These are phyloP conservation scores for Penicillium malachiteum DNA, from an alignment of 495 filamentous ascomycete genomes.

Conservation along the genomic window DNA sequence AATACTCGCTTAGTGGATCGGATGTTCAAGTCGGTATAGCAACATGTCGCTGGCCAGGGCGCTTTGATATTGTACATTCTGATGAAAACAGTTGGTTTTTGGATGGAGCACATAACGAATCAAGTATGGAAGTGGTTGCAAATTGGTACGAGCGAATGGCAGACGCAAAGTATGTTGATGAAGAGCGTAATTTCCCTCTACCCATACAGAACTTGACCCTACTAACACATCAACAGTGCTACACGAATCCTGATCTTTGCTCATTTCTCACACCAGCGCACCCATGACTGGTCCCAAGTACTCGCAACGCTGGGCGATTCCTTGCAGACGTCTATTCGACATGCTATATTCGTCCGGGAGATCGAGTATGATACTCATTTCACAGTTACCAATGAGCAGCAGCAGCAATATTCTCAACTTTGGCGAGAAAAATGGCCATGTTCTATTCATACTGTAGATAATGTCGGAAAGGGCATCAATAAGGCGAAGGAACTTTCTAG, in stretches of 20 bases:
- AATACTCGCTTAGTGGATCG: conserved; percentile 9
- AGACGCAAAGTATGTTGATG: background rate
- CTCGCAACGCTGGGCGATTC: background rate
- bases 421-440: background rate
- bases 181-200: background rate
- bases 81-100: conserved; percentile 39
- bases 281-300: conserved; percentile 1
- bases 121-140: conserved; percentile 40
- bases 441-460: background rate
- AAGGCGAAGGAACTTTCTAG: conserved; percentile 19
- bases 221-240: background rate
- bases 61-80: conserved; percentile 42
- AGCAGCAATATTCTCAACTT: background rate
- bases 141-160: conserved; percentile 37
- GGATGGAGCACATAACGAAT: conserved; percentile 50
- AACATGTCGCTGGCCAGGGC: conserved; percentile 41
- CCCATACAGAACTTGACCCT: background rate
- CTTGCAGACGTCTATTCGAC: background rate
- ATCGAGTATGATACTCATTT: background rate
- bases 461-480: conserved; percentile 13
- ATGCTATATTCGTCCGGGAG: background rate
- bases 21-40: conserved; percentile 37
- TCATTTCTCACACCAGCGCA: conserved; percentile 5
- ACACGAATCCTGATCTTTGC: conserved; percentile 3
- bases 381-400: background rate